Base-by-base conservation (phyloP, 106 monocot species). In the Cymbidium sinense region DNA sequence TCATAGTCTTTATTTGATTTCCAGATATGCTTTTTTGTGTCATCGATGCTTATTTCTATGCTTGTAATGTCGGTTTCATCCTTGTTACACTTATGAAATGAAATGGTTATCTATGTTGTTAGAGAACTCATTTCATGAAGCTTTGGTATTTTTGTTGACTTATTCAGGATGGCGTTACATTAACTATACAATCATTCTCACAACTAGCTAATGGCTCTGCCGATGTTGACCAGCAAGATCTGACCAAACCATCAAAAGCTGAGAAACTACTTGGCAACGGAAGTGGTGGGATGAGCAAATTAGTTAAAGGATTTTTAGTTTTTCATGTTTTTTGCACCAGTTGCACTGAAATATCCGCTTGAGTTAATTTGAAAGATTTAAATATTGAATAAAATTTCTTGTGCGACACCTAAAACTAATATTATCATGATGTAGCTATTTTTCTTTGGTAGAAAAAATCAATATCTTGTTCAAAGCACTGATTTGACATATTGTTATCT, bases 101-200 rank as follows among this genome's bases (percentile, higher is more conserved):
- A 47, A 25, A 43, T 28, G 3, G 10, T 47, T 74, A 39, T 39
- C 37, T 36, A 21, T 35, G 71, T 71, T 71, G 33, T 70, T 17
- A 28, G 37, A 71, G 5, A n/a, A 71, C 35, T 21, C 25, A 39
- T 62, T 62, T 77, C 58, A 77, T 61, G 8, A 55, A 50, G 35
- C n/a, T 55, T 55, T 20, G 23, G 0, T 47, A 8, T 47, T 39
- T 39, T 39, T 47, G 13, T 47, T 47, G 82, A 65, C 80, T 77
- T 75, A 70, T 83, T 23, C 86, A 94, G 96, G 91, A 94, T 74
- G 96, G 96, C 27, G 76, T 94, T 36, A 74, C 30, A 33, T 43
- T 30, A 75, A 98, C 94, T 30, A 70, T 90, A 18, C 81, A 84
- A 69, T 91, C 89, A 84, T 88, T 89, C 55, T 86, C 86, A 12